These are phyloP conservation scores for Lipomyces sp. DNA, from an alignment of 805 yeast genomes.

Conservation along the genomic window DNA sequence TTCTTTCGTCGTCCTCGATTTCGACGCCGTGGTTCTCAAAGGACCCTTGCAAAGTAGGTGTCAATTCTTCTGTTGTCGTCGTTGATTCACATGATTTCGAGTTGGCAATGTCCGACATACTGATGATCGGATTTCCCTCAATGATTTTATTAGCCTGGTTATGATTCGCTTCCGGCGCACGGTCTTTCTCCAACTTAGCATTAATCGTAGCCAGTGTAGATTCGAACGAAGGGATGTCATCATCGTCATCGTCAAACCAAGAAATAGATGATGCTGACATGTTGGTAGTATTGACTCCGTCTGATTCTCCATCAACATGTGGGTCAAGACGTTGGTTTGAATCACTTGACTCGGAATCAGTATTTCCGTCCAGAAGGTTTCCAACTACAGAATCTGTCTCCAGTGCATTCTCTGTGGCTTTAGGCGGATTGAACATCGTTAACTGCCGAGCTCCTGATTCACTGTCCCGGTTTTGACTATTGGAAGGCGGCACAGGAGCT, in stretches of 20 bases:
- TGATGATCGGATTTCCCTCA: neutral
- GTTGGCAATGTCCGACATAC: neutral
- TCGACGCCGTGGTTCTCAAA: neutral
- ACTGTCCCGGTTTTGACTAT: neutral
- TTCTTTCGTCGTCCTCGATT: neutral
- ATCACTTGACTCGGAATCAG: neutral
- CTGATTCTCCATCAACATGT: neutral
- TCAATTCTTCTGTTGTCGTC: neutral
- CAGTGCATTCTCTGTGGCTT: neutral
- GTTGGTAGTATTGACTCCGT: neutral
- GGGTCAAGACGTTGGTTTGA: neutral
- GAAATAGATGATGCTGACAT: slow-evolving; percentile 4
- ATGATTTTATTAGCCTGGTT: neutral
- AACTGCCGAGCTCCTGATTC: neutral
- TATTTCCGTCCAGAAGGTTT: neutral
- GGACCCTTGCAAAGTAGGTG: neutral
- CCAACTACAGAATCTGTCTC: neutral
- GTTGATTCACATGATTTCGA: neutral
- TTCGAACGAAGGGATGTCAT: neutral
- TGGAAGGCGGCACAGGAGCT: neutral
- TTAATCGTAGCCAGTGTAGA: neutral
- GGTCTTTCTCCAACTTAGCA: neutral
- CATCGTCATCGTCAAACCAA: slow-evolving; percentile 1
- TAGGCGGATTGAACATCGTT: neutral
- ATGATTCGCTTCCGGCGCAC: neutral